Evolutionary conservation across 345 rosid species (phyloP).

Genomic region (Melastoma malabathricum): DNA sequence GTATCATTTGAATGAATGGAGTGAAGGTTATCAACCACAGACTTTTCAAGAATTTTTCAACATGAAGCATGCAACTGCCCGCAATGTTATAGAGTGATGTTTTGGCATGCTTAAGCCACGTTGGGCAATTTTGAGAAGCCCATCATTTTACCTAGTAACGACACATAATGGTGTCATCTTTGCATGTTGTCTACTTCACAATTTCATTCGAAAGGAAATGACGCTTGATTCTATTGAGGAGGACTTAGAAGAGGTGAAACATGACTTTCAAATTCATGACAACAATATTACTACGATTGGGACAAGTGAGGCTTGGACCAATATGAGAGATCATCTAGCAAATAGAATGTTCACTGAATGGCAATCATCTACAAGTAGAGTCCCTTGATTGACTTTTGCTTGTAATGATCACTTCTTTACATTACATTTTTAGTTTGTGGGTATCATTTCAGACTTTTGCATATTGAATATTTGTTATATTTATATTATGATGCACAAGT

Average conservation of each 20-base stretch:
- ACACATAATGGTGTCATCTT: not conserved
- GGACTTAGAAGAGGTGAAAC: not conserved
- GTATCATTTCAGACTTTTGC: not conserved
- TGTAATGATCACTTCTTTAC: no score
- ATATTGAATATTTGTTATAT: not conserved
- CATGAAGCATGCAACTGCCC: conserved; percentile 1
- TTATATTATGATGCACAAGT: not conserved
- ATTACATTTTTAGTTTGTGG: not conserved
- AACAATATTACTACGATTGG: not conserved
- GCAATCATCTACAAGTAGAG: no score
- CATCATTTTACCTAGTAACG: conserved; percentile 1
- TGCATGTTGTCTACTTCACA: not conserved
- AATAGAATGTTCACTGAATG: not conserved
- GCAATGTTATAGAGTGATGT: conserved; percentile 1
- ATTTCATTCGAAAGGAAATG: conserved; percentile 1
- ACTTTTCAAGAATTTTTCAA: conserved; percentile 5
- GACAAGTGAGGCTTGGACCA: not conserved
- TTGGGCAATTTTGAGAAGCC: conserved; percentile 1
- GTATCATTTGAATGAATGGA: conserved; percentile 6
- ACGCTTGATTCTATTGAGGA: conserved; percentile 2
- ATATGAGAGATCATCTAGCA: conserved; percentile 1
- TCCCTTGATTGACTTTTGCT: not conserved
- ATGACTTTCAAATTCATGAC: not conserved
- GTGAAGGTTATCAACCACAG: not conserved
- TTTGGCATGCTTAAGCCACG: conserved; percentile 3